A percentile compares a stretch with the other conserved stretches of the same genome.
Conservation (phyloP, 2,329 filamentous ascomycete genomes). For the Rhinocladiella similis region DNA sequence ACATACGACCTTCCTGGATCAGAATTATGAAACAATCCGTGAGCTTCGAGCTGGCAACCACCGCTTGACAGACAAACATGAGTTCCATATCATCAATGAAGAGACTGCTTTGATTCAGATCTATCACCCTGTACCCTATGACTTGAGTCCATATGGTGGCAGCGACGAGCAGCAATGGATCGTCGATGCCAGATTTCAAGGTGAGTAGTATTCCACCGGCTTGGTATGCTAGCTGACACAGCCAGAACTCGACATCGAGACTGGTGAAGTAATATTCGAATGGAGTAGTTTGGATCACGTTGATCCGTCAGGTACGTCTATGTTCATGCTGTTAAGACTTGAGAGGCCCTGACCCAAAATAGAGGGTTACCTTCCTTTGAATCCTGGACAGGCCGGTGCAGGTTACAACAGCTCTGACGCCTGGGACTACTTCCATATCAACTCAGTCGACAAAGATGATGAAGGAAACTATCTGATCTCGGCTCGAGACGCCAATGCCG, state of each 20-base stretch:
- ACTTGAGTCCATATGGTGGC: conserved; percentile 34
- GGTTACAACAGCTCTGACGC: conserved; percentile 28
- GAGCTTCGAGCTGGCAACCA: conserved; percentile 54
- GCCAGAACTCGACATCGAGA: conserved; percentile 46
- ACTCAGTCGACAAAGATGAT: conserved; percentile 52
- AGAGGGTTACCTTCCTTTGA: conserved; percentile 19
- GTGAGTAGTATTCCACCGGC: conserved; percentile 34
- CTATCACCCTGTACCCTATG: conserved; percentile 35
- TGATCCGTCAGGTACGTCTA: conserved; percentile 10
- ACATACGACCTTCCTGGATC: conserved; percentile 54
- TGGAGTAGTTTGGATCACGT: conserved; percentile 51
- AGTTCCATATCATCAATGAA: conserved; percentile 51
- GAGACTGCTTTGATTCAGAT: conserved; percentile 38
- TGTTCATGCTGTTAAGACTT: neutral
- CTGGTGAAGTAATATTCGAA: conserved; percentile 44
- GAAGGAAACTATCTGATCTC: conserved; percentile 48
- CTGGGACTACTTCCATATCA: conserved; percentile 59
- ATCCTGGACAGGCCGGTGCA: conserved; percentile 22
- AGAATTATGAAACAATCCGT: conserved; percentile 56
- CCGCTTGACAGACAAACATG: conserved; percentile 51
- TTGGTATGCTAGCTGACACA: neutral
- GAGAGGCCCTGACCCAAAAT: neutral
- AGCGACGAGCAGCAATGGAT: conserved; percentile 45
- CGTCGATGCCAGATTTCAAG: conserved; percentile 43
- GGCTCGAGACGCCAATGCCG: conserved; percentile 40